Evolutionary conservation across 768 basidiomycete species (phyloP), one percentile per base, ranked within the genome.

Genomic region (Suillus hirtellus): DNA sequence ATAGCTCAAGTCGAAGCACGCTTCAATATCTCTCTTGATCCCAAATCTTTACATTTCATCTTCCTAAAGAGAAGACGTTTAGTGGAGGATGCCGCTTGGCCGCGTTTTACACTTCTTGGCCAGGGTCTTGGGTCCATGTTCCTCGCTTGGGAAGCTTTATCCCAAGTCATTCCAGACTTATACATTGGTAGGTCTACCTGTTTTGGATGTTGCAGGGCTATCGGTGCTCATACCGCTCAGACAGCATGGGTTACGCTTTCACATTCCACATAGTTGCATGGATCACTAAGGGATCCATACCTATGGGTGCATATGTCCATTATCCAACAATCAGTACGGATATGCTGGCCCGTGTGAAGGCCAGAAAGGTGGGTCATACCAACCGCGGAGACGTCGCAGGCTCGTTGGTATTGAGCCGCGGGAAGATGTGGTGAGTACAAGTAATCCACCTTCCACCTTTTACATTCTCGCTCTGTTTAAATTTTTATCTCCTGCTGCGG

Each of bases 221-320:
- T 55, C 64, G 52, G 59, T n/a, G 31, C 47, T 59, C 27, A 31
- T 21, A 24, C 47, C 46, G 53, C 50, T 2, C 68, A 97, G 96
- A 99, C 73, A 94, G 95, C 0, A 99, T 99, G 96, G 97, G 97
- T 35, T 97, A 95, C 69, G 95, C 95, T 0, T 98, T 98, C 72
- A 93, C 94, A 2, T 95, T 93, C 74, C 93, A 89, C 19, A 78
- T 91, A 37, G 88, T 95, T 9, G 76, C 84, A 0, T 75, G 86
- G 59, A 70, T 96, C 2, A 74, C 74, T 21, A 67, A 67, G 53
- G 82, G 85, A 17, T 72, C 80, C 17, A 81, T 93, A 46, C 88
- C 92, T 2, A 82, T 96, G 27, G 95, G 91, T 10, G 91, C 95
- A 35, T 99, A 99, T 69, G 86, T 95, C 11, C 97, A 99, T 75